phyloP scores from a whole-genome alignment of 371 early-diverging fungal species.

The Zychaea mexicana region DNA sequence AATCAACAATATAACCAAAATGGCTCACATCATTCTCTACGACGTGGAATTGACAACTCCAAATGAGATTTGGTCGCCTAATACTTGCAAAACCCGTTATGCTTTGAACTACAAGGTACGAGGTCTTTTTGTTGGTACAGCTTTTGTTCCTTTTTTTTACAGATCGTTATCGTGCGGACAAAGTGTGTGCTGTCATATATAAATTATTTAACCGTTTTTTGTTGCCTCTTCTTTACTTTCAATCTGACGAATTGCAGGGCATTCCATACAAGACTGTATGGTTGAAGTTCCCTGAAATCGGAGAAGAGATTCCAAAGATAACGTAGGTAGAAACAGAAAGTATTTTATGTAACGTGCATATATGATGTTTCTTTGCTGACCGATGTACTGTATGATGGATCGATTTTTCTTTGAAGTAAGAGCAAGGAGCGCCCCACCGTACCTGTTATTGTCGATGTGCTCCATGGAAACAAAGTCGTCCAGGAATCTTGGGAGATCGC shows the following conservation, averaged over 20 bases:
- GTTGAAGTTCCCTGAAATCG: constrained; percentile 8
- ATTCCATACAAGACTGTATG: constrained; percentile 18
- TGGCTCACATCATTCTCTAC: constrained; percentile 17
- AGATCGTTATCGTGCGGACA: no score
- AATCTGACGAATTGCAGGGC: constrained; percentile 6
- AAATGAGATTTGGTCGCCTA: constrained; percentile 17
- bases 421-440: constrained; percentile 12
- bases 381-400: neutral
- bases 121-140: no score
- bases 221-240: no score
- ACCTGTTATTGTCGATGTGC: constrained; percentile 16
- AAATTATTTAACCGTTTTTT: no score
- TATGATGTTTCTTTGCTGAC: neutral
- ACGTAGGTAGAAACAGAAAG: constrained; percentile 10
- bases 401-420: constrained; percentile 2
- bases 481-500: constrained; percentile 27
- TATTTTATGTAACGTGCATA: neutral
- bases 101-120: constrained; percentile 24
- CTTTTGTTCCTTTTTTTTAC: no score
- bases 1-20: neutral
- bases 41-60: constrained; percentile 12
- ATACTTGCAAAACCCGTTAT: constrained; percentile 24
- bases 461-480: constrained; percentile 14
- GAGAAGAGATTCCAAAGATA: constrained; percentile 6
- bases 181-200: neutral